Percentiles rank a stretch among this genome's conserved stretches.
phyloP scores from a whole-genome alignment of 2,329 filamentous ascomycete species.

The Alternaria sp. region DNA sequence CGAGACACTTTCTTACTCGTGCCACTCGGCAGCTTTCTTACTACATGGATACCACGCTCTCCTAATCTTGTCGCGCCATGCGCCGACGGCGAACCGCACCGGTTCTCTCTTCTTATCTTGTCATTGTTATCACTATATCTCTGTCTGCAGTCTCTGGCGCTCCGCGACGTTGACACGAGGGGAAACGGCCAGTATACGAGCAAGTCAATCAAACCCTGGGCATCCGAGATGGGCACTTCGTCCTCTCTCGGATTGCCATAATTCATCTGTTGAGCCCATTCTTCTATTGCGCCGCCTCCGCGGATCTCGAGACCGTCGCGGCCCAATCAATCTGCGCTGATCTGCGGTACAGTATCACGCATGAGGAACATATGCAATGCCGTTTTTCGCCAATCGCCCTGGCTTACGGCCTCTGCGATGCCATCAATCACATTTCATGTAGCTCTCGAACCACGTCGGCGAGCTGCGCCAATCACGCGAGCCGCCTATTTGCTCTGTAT shows the following conservation, averaged over 20 bases:
- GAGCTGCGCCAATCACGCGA: constrained; percentile 6
- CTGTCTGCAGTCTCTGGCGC: constrained; percentile 22
- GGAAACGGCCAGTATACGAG: constrained; percentile 39
- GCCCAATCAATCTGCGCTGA: constrained; percentile 43
- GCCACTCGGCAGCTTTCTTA: constrained; percentile 24
- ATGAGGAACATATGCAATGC: constrained; percentile 39
- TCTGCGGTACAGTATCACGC: constrained; percentile 39
- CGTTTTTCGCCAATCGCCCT: constrained; percentile 40
- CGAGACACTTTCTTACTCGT: constrained; percentile 42
- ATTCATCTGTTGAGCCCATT: constrained; percentile 26
- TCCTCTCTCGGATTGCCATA: constrained; percentile 29
- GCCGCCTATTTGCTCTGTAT: constrained; percentile 27
- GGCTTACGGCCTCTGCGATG: constrained; percentile 19
- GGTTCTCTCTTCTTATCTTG: constrained; percentile 24
- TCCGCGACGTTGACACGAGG: constrained; percentile 34
- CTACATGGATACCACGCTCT: constrained; percentile 25
- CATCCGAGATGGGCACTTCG: constrained; percentile 28
- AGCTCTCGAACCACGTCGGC: constrained; percentile 12
- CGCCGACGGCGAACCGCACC: constrained; percentile 15
- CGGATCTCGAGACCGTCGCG: constrained; percentile 16
- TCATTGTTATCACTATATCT: constrained; percentile 29
- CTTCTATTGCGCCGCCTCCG: constrained; percentile 22
- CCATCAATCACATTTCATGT: constrained; percentile 13
- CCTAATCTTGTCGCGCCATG: constrained; percentile 28
- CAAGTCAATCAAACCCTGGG: constrained; percentile 44